Evolutionary conservation across 768 basidiomycete genomes (phyloP), one percentile per base, ranked within the genome.

Genomic region (Boletus fagicola): DNA sequence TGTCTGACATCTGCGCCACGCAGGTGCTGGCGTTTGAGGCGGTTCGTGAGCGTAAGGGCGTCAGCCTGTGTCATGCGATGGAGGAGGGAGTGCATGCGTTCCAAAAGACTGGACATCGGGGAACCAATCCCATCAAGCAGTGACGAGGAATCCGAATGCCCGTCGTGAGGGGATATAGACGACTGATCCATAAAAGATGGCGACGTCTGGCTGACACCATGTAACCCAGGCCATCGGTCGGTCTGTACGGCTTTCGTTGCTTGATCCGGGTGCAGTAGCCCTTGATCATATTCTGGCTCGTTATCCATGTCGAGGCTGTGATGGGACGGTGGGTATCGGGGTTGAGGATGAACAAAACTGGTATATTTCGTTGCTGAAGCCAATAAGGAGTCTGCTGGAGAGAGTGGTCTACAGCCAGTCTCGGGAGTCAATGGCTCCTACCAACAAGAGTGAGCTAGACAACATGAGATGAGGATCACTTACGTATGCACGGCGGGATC

Each of bases 11-110:
- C 94, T 10, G 92, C 89, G 24, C 88, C 88, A 57, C 83, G 83
- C 20, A 98, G 79, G 65, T 94, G 85, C 63, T 98, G 95, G 54
- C 94, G 87, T 72, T 92, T 95, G 28, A 98, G 77, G 28, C 97
- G 86, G 61, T 90, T 90, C 33, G 92, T 92, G 42, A 98, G 77
- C 2, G 92, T 94, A 22, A 88, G 78, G 2, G 95, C 87, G 63
- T 98, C 95, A 1, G 94, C 87, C 60, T 89, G 77, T 42, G 78
- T 75, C 53, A 92, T 74, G 36, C 84, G 83, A 28, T 79, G 76
- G 56, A 94, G 78, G 4, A 98, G 75, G 28, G 79, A 76, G 26
- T 77, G 71, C 47, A 89, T 76, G 56, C 90, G 85, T 40, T 89
- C 86, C 33, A 90, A 68, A 49, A 91, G 73, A 13, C 73, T 66